Evolutionary conservation across 1,284 basidiomycete species (phyloP).

Genomic region (Ustilago nuda): DNA sequence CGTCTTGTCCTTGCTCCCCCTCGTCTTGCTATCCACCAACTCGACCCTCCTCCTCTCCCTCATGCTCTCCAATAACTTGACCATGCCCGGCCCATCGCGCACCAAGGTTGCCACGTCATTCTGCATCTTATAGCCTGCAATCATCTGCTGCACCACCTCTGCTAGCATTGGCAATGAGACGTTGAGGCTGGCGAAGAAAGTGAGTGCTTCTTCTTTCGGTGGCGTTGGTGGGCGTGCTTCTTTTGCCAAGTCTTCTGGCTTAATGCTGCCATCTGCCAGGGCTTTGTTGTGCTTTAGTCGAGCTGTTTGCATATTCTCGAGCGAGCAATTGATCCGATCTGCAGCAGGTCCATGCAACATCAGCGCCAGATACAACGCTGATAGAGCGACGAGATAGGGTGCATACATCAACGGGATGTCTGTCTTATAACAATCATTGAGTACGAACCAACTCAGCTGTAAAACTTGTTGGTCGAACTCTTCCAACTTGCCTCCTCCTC

Average conservation of each 20-base stretch:
- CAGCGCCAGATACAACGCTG: slow-evolving; percentile 81
- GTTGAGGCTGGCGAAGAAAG: slow-evolving; percentile 86
- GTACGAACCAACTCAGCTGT: slow-evolving; percentile 79
- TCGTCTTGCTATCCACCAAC: slow-evolving; percentile 10
- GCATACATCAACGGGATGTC: slow-evolving; percentile 90
- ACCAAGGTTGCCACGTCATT: slow-evolving; percentile 13
- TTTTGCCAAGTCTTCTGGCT: neutral
- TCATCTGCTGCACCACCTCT: slow-evolving; percentile 90
- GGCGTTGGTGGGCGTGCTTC: slow-evolving; percentile 61
- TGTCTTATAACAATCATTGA: slow-evolving; percentile 95
- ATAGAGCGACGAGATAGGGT: slow-evolving; percentile 91
- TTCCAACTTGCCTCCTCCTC: slow-evolving; percentile 54
- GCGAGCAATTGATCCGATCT: slow-evolving; percentile 30
- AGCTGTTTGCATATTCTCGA: slow-evolving; percentile 7
- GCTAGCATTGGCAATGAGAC: slow-evolving; percentile 83
- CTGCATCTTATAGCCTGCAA: slow-evolving; percentile 81
- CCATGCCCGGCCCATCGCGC: slow-evolving; percentile 26
- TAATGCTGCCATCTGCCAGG: slow-evolving; percentile 15
- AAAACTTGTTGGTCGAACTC: slow-evolving; percentile 72
- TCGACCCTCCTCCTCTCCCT: slow-evolving; percentile 23
- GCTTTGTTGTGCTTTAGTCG: slow-evolving; percentile 59
- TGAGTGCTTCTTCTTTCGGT: slow-evolving; percentile 73
- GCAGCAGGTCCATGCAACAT: slow-evolving; percentile 43
- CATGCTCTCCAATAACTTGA: slow-evolving; percentile 48
- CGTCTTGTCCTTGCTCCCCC: slow-evolving; percentile 4